Evolutionary conservation across 345 rosid species (phyloP).

Genomic region (Gynandropsis gynandra): DNA sequence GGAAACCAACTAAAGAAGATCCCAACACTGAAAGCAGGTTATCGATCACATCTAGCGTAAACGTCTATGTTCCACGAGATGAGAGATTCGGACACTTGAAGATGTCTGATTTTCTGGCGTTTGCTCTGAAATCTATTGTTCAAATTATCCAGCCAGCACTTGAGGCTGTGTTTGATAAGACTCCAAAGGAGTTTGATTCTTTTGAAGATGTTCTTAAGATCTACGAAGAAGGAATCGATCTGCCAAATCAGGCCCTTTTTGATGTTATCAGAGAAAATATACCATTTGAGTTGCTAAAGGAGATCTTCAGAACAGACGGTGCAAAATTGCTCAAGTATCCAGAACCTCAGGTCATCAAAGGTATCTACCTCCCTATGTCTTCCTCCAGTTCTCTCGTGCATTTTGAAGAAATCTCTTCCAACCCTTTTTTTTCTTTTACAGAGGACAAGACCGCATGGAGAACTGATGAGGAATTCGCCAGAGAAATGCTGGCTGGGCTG

Average conservation of each 20-base stretch:
- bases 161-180: conserved; percentile 35
- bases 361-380: conserved; percentile 22
- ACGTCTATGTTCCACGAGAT: conserved; percentile 73
- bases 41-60: conserved; percentile 30
- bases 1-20: conserved; percentile 46
- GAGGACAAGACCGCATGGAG: conserved; percentile 64
- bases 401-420: not conserved
- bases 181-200: conserved; percentile 50
- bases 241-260: conserved; percentile 38
- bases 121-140: conserved; percentile 45
- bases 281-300: conserved; percentile 48
- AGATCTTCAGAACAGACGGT: conserved; percentile 48
- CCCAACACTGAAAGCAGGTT: conserved; percentile 50
- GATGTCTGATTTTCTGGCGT: conserved; percentile 53
- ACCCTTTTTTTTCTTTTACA: conserved; percentile 16
- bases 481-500: conserved; percentile 82
- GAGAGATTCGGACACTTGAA: conserved; percentile 70
- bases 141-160: conserved; percentile 48
- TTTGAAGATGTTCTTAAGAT: conserved; percentile 48
- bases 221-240: conserved; percentile 47
- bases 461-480: conserved; percentile 66
- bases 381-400: not conserved
- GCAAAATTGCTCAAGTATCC: conserved; percentile 46
- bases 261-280: conserved; percentile 30
- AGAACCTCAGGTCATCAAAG: conserved; percentile 63